These are phyloP conservation scores for Metschnikowia chrysomelidarum DNA, from an alignment of 805 yeast genomes.

Conservation along the genomic window DNA sequence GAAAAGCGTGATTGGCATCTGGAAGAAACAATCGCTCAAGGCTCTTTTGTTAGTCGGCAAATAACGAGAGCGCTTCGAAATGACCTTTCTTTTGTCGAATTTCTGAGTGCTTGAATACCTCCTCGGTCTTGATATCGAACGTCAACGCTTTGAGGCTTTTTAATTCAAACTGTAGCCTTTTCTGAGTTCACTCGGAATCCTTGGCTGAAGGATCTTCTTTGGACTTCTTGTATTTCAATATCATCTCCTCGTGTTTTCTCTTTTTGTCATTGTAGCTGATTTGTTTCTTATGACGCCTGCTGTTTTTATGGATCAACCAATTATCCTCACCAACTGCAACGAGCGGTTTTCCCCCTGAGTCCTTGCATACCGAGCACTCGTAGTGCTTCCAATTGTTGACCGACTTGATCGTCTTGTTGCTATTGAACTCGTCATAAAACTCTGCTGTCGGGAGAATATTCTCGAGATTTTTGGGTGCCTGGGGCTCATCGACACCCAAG, in stretches of 20 bases:
- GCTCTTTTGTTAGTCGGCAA: too few species aligned
- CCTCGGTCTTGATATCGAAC: too few species aligned
- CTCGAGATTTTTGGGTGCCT: constrained; percentile 28
- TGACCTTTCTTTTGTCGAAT: too few species aligned
- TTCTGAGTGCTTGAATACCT: too few species aligned
- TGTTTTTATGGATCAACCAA: constrained; percentile 64
- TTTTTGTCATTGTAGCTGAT: constrained; percentile 47
- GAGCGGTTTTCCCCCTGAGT: constrained; percentile 50
- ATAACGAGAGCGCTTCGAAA: too few species aligned
- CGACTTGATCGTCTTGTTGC: constrained; percentile 40
- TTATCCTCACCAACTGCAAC: constrained; percentile 72
- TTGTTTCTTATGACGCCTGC: constrained; percentile 66
- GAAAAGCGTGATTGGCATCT: too few species aligned
- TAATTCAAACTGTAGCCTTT: too few species aligned
- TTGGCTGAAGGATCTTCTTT: too few species aligned
- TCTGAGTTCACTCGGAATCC: too few species aligned
- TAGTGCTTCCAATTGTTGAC: constrained; percentile 61
- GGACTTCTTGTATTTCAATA: constrained; percentile 17
- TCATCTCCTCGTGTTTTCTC: constrained; percentile 51
- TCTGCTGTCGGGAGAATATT: constrained; percentile 27
- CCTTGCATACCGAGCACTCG: constrained; percentile 64
- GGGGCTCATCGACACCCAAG: constrained; percentile 21
- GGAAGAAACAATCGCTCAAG: too few species aligned
- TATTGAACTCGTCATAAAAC: constrained; percentile 20
- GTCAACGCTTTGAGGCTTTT: too few species aligned